Evolutionary conservation across 306 rosid genomes (phyloP), one percentile per base, ranked within the genome.

Genomic region (Cercis canadensis): DNA sequence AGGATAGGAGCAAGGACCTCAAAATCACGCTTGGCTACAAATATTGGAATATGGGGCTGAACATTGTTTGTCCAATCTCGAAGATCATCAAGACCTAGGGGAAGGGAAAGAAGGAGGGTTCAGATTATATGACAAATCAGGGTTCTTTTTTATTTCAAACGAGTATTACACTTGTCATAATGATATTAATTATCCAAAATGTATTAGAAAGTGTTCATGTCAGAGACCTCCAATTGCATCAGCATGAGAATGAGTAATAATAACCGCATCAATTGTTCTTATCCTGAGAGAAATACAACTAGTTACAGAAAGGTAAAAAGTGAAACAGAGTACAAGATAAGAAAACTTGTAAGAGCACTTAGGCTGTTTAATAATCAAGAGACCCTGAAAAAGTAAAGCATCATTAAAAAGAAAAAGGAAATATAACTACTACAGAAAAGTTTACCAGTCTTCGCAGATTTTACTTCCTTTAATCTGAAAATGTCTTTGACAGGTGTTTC

Each of bases 51-150:
- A 52, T 53, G 6, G 24, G 92, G 84, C 81, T 94, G 98, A 78
- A 94, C 97, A 78, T 94, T 94, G 86, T 90, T 94, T 64, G 98
- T 94, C 98, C 97, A 94, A 62, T 94, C 97, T 58, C 96, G 92
- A 64, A 94, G 98, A 83, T 90, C 97, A 36, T 94, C 97, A 40
- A 94, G 91, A 78, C 98, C 97, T 90, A 6, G 75, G 43, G 7
- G 45, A 58, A 14, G 53, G 66, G 54, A 76, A 15, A 78, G 32
- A 47, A 72, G 65, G 59, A 54, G 29, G 19, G 11, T 19, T 67
- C 37, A 73, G 64, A 64, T 83, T 49, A 71, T 39, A 67, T 62
- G 57, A 41, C 18, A 52, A 33, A 29, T 65, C 32, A 65, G 21
- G 61, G 19, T 73, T 52, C 62, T 11, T 13, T n/a, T 19, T 61